Base-by-base conservation (phyloP, 2,329 filamentous ascomycete species). In the Colletotrichum lindemuthianum region DNA sequence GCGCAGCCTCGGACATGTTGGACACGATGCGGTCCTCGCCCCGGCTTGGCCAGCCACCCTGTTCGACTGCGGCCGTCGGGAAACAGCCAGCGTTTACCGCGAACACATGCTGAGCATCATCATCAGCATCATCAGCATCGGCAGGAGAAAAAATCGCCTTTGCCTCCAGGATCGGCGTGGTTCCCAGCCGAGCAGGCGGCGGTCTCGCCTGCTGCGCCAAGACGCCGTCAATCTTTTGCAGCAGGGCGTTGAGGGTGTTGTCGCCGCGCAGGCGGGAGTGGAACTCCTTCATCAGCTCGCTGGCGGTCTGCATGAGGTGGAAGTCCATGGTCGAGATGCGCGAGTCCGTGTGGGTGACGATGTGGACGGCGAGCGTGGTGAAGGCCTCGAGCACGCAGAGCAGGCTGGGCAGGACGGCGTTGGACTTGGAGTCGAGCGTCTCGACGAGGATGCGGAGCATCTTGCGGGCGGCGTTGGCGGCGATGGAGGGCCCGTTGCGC, bases 321-420 rank as follows among this genome's bases (percentile, higher is more conserved):
- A 61, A 51, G 10, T 65, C 61, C 61, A 65, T 65, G 4, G 57
- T 34, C 36, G 61, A 65, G 40, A 61, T 51, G 5, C 61, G 57
- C 8, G 58, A 61, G n/a, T 61, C 58, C 0, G 61, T 57, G 13
- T 65, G 61, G 0, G 61, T 65, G 1, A 51, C 51, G 4, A 61
- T 50, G 6, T 65, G 58, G 0, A 65, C 15, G 6, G 61, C 50
- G 7, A 65, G 45, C 0, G 61, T 36, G 9, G 52, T 41, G 6
- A 61, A 51, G 6, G 61, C 61, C 16, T 55, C 39, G 7, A 65
- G 61, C 3, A 58, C 57, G 4, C 24, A 39, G 7, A 65, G 51
- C 4, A 65, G 41, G 12, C 48, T 65, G 2, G 61, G 61, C 1
- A 60, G 15, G 4, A 65, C 24, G 3, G 40, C 13, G 24, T 61